Conservation (phyloP, 495 filamentous ascomycete genomes). For the Aspergillus leporis region DNA sequence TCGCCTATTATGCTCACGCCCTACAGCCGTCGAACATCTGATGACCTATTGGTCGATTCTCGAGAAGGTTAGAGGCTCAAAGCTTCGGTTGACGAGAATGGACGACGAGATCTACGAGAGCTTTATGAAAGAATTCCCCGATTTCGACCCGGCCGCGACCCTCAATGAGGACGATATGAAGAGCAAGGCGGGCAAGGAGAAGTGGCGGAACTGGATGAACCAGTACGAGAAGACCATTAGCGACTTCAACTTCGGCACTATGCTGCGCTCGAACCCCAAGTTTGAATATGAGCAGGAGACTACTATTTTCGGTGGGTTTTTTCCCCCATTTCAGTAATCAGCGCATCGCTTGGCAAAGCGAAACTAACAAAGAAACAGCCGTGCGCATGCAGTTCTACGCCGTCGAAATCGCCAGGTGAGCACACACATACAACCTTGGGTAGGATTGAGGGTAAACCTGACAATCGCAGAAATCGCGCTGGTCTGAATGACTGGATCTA, state of each 20-base stretch:
- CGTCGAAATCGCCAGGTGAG: constrained; percentile 85
- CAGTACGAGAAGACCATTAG: constrained; percentile 88
- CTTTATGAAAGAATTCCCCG: constrained; percentile 83
- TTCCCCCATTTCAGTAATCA: background rate
- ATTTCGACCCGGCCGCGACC: constrained; percentile 77
- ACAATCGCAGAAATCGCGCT: constrained; percentile 64
- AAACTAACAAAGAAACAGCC: constrained; percentile 26
- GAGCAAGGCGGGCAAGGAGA: constrained; percentile 92
- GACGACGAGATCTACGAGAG: constrained; percentile 93
- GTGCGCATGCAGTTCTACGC: constrained; percentile 98
- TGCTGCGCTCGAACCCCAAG: constrained; percentile 76
- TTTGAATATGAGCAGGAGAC: constrained; percentile 83
- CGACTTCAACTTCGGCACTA: constrained; percentile 97
- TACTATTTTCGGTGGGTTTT: constrained; percentile 72
- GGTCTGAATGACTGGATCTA: constrained; percentile 97
- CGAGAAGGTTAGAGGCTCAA: constrained; percentile 81
- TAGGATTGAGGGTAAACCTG: constrained; percentile 2
- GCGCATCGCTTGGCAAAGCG: background rate
- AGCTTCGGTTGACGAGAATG: constrained; percentile 84
- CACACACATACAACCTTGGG: background rate
- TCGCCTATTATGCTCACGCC: constrained; percentile 19
- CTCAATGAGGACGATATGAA: constrained; percentile 96
- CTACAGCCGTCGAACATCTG: constrained; percentile 84
- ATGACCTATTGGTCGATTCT: constrained; percentile 96
- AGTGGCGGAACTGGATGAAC: constrained; percentile 94